Evolutionary conservation across 2,329 filamentous ascomycete genomes (phyloP).

Genomic region (Aspergillus sergii): DNA sequence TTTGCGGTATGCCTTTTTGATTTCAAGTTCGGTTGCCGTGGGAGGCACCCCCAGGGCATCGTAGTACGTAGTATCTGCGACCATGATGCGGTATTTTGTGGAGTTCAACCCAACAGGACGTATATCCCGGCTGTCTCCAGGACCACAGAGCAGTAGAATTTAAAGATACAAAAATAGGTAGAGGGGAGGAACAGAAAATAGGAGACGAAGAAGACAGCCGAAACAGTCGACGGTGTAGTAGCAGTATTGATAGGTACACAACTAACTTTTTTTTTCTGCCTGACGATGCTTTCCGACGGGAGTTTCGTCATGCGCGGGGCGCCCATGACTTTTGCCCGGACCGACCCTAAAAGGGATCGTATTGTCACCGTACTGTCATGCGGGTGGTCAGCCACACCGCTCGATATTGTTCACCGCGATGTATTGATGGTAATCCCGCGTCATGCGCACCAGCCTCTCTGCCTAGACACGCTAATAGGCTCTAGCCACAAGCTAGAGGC

Average conservation of each 20-base stretch:
- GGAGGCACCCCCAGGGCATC: slow-evolving; percentile 83
- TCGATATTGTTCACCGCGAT: neutral
- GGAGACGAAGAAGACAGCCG: neutral
- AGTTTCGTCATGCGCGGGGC: slow-evolving; percentile 32
- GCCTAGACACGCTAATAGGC: slow-evolving; percentile 1
- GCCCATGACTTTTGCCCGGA: neutral
- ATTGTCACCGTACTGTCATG: slow-evolving; percentile 5
- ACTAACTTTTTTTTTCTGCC: slow-evolving; percentile 26
- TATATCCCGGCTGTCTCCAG: neutral
- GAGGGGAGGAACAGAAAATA: neutral
- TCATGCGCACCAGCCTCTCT: neutral
- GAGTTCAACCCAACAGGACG: slow-evolving; percentile 8
- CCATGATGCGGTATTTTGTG: slow-evolving; percentile 61
- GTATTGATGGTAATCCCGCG: slow-evolving; percentile 6
- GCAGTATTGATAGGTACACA: neutral
- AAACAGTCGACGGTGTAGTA: neutral
- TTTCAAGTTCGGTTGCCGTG: slow-evolving; percentile 85
- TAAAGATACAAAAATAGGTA: neutral
- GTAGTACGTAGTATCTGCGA: slow-evolving; percentile 86
- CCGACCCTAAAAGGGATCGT: neutral
- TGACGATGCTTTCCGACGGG: slow-evolving; percentile 19
- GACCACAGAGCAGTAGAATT: neutral
- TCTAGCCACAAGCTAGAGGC: slow-evolving; percentile 9
- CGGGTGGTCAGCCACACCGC: neutral
- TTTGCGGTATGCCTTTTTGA: slow-evolving; percentile 96